Percentiles rank a stretch among this genome's conserved stretches.
phyloP scores from a whole-genome alignment of 2,329 filamentous ascomycete genomes.

The Biscogniauxia sp. region DNA sequence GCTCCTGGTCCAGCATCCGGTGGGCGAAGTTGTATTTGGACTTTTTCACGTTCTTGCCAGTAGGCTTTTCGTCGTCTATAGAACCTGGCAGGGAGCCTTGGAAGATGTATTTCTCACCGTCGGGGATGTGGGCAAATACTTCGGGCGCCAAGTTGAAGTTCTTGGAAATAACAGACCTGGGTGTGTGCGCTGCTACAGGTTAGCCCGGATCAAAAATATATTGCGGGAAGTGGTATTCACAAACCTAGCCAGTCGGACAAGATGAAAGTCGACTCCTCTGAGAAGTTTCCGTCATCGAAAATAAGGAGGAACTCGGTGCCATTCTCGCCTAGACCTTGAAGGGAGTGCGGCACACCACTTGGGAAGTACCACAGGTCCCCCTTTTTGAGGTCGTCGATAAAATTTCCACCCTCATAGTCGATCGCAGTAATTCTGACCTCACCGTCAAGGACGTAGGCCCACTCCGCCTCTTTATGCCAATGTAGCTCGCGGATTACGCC shows the following conservation, averaged over 20 bases:
- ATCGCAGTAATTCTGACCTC: conserved; percentile 69
- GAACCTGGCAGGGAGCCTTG: conserved; percentile 62
- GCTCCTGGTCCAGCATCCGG: conserved; percentile 67
- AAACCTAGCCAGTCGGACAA: conserved; percentile 69
- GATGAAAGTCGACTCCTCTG: conserved; percentile 66
- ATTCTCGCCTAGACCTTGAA: conserved; percentile 67
- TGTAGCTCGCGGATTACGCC: conserved; percentile 75
- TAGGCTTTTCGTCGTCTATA: conserved; percentile 64
- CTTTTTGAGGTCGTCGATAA: conserved; percentile 72
- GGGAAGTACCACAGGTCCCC: conserved; percentile 84
- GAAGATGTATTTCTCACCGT: conserved; percentile 75
- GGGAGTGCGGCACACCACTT: conserved; percentile 71
- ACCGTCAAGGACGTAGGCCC: conserved; percentile 72
- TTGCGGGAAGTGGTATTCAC: conserved; percentile 19
- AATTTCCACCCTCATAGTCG: conserved; percentile 72
- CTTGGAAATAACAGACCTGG: conserved; percentile 68
- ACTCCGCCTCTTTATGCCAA: conserved; percentile 80
- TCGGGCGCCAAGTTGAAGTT: conserved; percentile 73
- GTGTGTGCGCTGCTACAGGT: conserved; percentile 57
- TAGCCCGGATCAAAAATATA: conserved; percentile 6
- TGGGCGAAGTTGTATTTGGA: conserved; percentile 69
- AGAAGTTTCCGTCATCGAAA: conserved; percentile 43
- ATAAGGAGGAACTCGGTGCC: conserved; percentile 64
- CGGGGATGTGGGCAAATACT: conserved; percentile 66
- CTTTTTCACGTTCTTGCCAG: conserved; percentile 59